Percentiles rank a stretch among this genome's conserved stretches.
phyloP scores from a whole-genome alignment of 345 rosid species.

The Aquilaria yunnanensis region DNA sequence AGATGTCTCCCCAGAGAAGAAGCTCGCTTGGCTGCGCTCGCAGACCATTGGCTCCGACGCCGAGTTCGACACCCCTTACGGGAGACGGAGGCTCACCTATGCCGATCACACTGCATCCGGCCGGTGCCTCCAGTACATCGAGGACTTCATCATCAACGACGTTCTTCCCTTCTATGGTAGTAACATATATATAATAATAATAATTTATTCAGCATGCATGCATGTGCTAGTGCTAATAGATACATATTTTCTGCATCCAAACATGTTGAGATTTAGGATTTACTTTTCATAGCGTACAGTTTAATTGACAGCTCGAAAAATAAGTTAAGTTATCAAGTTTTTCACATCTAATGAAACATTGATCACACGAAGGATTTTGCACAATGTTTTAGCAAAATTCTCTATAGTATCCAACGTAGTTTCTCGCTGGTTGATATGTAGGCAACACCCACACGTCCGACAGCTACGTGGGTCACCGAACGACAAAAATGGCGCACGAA shows the following conservation, averaged over 20 bases:
- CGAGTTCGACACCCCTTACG: slow-evolving; percentile 42
- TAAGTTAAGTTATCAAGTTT: too few species aligned
- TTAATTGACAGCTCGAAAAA: too few species aligned
- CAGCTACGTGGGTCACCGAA: slow-evolving; percentile 39
- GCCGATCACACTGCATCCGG: slow-evolving; percentile 60
- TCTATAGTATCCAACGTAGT: too few species aligned
- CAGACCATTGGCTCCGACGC: slow-evolving; percentile 32
- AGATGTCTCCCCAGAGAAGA: slow-evolving; percentile 13
- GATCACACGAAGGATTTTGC: too few species aligned
- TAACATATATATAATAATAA: too few species aligned
- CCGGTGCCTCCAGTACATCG: slow-evolving; percentile 37
- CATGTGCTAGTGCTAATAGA: too few species aligned
- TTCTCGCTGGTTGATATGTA: not conserved
- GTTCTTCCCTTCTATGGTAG: slow-evolving; percentile 49
- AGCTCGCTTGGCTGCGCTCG: slow-evolving; percentile 36
- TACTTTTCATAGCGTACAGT: too few species aligned
- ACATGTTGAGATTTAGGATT: too few species aligned
- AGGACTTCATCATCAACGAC: slow-evolving; percentile 33
- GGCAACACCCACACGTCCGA: slow-evolving; percentile 52
- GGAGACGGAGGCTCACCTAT: slow-evolving; percentile 31
- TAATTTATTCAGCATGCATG: too few species aligned
- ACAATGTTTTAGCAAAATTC: too few species aligned
- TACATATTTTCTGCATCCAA: too few species aligned
- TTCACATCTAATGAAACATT: not conserved
- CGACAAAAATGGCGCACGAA: slow-evolving; percentile 37